A percentile compares a stretch with the other conserved stretches of the same genome.
phyloP scores from a whole-genome alignment of 768 basidiomycete species.

The Albatrellus ellisii region DNA sequence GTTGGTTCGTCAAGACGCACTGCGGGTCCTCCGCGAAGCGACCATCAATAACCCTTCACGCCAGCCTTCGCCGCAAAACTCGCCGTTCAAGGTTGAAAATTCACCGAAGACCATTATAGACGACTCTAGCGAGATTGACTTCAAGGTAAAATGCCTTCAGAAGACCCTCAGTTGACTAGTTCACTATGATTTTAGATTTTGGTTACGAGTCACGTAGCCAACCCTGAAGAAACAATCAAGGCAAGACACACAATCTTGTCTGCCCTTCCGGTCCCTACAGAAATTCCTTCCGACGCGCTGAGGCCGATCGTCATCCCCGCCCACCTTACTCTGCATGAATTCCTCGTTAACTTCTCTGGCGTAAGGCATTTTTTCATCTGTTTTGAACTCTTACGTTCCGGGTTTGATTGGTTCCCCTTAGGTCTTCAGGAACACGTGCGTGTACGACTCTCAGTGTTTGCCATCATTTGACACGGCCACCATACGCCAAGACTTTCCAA shows the following conservation, averaged over 20 bases:
- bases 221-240: constrained; percentile 24
- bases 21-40: constrained; percentile 13
- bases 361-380: constrained; percentile 25
- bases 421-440: constrained; percentile 48
- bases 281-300: constrained; percentile 51
- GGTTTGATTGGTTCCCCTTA: constrained; percentile 17
- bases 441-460: not conserved
- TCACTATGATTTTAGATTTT: not conserved
- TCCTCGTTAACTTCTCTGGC: constrained; percentile 41
- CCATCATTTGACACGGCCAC: not conserved
- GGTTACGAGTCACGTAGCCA: constrained; percentile 1
- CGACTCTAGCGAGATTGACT: constrained; percentile 11
- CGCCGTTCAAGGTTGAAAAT: not conserved
- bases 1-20: constrained; percentile 11
- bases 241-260: constrained; percentile 45
- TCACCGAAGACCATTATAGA: constrained; percentile 7
- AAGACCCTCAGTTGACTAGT: not conserved
- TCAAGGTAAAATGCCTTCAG: not conserved
- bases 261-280: constrained; percentile 46
- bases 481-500: constrained; percentile 37
- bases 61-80: constrained; percentile 5
- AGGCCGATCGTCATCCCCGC: constrained; percentile 57
- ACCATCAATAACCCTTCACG: constrained; percentile 10
- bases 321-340: constrained; percentile 55
- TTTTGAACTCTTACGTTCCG: constrained; percentile 1